phyloP scores from a whole-genome alignment of 352 stramenopile species.

The Phytopythium boreale region DNA sequence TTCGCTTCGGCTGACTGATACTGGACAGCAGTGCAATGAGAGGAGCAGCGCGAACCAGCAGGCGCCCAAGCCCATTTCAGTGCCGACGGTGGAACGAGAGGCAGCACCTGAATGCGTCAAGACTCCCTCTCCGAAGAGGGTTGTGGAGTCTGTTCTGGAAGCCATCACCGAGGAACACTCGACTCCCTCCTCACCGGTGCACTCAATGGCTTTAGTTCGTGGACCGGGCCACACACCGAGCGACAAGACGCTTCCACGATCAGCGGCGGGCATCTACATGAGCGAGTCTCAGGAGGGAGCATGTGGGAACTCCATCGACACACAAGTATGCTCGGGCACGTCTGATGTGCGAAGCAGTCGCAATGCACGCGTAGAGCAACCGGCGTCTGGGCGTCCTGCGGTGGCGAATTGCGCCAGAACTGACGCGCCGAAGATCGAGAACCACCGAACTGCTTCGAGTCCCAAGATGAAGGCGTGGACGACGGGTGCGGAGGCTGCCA shows the following conservation, averaged over 20 bases:
- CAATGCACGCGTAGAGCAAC: neutral
- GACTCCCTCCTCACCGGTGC: neutral
- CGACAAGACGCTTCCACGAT: neutral
- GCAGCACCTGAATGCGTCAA: too few relatives aligned
- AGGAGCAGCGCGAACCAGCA: neutral
- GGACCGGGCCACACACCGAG: neutral
- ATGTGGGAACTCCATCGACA: neutral
- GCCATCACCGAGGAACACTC: neutral
- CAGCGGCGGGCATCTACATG: neutral
- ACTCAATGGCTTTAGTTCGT: neutral
- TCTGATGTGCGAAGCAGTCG: neutral
- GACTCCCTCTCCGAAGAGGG: neutral
- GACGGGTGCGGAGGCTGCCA: neutral
- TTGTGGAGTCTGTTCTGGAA: neutral
- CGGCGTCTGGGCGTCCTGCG: neutral
- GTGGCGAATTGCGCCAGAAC: neutral
- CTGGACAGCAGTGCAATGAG: neutral
- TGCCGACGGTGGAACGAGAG: neutral
- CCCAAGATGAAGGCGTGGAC: neutral
- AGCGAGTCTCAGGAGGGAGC: neutral
- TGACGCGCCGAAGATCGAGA: too few relatives aligned
- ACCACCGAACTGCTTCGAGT: neutral
- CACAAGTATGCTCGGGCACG: neutral
- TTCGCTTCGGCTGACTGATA: too few relatives aligned
- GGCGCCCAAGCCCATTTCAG: neutral